Percentiles rank a stretch among this genome's conserved stretches.
phyloP scores from a whole-genome alignment of 208 protist genomes.

The Phytomonas sp. region DNA sequence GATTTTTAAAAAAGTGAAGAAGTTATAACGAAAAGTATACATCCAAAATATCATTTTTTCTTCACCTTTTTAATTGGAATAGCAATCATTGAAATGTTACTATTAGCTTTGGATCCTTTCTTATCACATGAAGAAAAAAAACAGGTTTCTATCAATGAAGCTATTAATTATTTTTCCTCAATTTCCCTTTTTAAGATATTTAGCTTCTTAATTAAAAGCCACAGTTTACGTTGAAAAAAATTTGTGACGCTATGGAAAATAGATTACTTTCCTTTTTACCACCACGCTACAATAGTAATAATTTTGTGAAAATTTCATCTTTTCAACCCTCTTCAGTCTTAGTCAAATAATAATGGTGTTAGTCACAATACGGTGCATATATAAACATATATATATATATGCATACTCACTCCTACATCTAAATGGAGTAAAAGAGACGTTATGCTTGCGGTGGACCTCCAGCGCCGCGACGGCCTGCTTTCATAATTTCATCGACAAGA shows the following conservation, averaged over 20 bases:
- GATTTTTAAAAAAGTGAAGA: neutral
- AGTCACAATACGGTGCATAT: neutral
- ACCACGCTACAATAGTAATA: conserved; percentile 7
- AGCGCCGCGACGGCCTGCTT: conserved; percentile 91
- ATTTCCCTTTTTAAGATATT: conserved; percentile 9
- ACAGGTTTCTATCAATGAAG: neutral
- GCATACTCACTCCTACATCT: neutral
- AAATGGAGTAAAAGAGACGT: neutral
- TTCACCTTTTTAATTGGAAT: neutral
- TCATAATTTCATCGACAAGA: conserved; percentile 99
- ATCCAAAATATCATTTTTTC: neutral
- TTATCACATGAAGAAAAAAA: conserved; percentile 5
- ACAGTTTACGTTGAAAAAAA: conserved; percentile 8
- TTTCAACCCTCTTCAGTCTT: neutral
- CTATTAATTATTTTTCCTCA: conserved; percentile 8
- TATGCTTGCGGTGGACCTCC: conserved; percentile 24
- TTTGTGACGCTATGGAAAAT: neutral
- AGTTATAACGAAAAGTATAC: neutral
- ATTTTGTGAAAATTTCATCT: neutral
- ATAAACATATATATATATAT: conserved; percentile 3
- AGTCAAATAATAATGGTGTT: neutral
- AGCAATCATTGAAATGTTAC: neutral
- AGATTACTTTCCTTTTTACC: neutral
- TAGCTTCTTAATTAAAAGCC: conserved; percentile 5
- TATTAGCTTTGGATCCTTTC: neutral